Percentiles rank a stretch among this genome's conserved stretches.
Conservation (phyloP, 352 stramenopile species). For the Blastocystis sp. region DNA sequence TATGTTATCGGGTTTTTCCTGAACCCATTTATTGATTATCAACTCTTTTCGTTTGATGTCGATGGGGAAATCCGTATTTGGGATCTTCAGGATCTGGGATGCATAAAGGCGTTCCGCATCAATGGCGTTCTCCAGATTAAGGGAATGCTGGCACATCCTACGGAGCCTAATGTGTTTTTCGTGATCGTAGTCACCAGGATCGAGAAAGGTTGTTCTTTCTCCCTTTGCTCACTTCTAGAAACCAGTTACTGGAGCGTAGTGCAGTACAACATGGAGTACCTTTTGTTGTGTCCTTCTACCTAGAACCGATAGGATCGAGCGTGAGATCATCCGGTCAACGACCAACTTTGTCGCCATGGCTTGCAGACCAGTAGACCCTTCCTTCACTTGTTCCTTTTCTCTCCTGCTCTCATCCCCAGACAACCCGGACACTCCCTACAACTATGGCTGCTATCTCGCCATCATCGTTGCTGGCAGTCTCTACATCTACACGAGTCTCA, state of each 20-base stretch:
- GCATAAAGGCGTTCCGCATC: background rate
- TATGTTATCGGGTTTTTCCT: background rate
- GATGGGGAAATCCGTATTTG: slow-evolving; percentile 37
- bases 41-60: slow-evolving; percentile 15
- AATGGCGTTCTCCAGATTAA: background rate
- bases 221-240: background rate
- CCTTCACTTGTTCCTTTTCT: background rate
- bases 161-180: background rate
- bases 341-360: background rate
- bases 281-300: background rate
- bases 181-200: background rate
- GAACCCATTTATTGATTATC: slow-evolving; percentile 1
- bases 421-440: background rate
- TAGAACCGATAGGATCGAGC: background rate
- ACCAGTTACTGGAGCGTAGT: background rate
- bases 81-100: slow-evolving; percentile 26
- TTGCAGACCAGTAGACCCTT: background rate
- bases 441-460: background rate
- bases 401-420: background rate
- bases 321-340: background rate
- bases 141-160: background rate
- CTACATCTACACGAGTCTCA: background rate
- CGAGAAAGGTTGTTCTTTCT: background rate
- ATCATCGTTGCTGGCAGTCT: background rate
- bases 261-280: background rate